phyloP scores from a whole-genome alignment of 2,329 filamentous ascomycete genomes.

The Aspergillus alliaceus region DNA sequence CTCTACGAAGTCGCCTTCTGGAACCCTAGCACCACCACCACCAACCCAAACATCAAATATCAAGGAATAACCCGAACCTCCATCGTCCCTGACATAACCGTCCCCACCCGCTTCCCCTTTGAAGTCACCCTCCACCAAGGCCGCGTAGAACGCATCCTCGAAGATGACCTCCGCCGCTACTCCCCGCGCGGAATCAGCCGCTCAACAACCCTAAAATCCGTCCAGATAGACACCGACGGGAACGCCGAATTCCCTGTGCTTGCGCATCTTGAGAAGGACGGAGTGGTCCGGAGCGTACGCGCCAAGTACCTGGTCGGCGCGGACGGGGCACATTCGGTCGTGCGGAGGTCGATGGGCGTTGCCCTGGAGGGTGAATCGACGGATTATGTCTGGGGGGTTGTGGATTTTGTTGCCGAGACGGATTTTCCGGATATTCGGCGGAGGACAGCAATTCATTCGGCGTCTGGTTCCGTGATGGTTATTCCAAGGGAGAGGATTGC shows the following conservation, averaged over 20 bases:
- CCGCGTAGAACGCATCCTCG: constrained; percentile 68
- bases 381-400: constrained; percentile 71
- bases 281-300: constrained; percentile 44
- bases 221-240: constrained; percentile 53
- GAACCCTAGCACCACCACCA: constrained; percentile 63
- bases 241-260: constrained; percentile 42
- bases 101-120: constrained; percentile 68
- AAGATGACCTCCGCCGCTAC: constrained; percentile 63
- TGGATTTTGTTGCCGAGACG: constrained; percentile 70
- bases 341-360: constrained; percentile 55
- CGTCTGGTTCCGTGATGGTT: constrained; percentile 73
- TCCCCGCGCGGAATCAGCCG: constrained; percentile 58
- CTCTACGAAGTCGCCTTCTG: constrained; percentile 64
- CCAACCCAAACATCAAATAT: constrained; percentile 41
- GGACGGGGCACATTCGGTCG: constrained; percentile 67
- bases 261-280: constrained; percentile 28
- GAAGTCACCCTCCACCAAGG: constrained; percentile 71
- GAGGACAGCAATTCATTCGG: constrained; percentile 74
- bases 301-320: constrained; percentile 71
- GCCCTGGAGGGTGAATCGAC: constrained; percentile 66
- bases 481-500: constrained; percentile 66
- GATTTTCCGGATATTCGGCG: constrained; percentile 77
- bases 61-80: constrained; percentile 63
- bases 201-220: constrained; percentile 64
- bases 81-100: constrained; percentile 49